phyloP scores from a whole-genome alignment of 352 stramenopile genomes.

The Pythium angustatum region DNA sequence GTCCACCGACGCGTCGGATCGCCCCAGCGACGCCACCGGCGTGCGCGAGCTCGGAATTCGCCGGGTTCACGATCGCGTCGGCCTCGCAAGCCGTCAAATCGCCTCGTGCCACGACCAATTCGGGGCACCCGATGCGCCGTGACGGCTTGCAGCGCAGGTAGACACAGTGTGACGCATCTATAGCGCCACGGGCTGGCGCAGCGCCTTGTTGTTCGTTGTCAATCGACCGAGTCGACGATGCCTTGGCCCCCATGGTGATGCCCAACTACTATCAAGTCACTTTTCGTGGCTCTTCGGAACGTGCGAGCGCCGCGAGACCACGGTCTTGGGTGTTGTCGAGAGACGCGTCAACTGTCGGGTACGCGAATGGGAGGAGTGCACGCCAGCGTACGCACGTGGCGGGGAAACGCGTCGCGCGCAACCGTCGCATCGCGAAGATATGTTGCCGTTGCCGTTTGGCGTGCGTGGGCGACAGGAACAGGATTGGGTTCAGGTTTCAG shows the following conservation, averaged over 20 bases:
- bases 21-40: conserved; percentile 40
- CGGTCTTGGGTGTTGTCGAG: too few species aligned
- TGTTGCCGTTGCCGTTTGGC: too few species aligned
- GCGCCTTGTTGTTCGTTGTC: background rate
- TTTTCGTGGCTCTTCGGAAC: background rate
- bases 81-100: conserved; percentile 39
- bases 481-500: too few species aligned
- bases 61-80: conserved; percentile 53
- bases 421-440: too few species aligned
- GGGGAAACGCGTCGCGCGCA: too few species aligned
- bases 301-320: background rate
- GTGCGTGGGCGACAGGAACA: too few species aligned
- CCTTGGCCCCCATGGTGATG: background rate
- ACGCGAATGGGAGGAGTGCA: too few species aligned
- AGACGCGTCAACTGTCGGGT: too few species aligned
- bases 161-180: background rate
- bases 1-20: conserved; percentile 35
- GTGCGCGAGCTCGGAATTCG: conserved; percentile 38
- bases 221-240: background rate
- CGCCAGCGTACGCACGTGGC: too few species aligned
- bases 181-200: too few species aligned
- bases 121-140: background rate
- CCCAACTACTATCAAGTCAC: background rate
- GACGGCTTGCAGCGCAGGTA: conserved; percentile 8
- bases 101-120: conserved; percentile 38